These are phyloP conservation scores for Stephania japonica DNA, from an alignment of 164 flowering plant genomes.

Conservation along the genomic window DNA sequence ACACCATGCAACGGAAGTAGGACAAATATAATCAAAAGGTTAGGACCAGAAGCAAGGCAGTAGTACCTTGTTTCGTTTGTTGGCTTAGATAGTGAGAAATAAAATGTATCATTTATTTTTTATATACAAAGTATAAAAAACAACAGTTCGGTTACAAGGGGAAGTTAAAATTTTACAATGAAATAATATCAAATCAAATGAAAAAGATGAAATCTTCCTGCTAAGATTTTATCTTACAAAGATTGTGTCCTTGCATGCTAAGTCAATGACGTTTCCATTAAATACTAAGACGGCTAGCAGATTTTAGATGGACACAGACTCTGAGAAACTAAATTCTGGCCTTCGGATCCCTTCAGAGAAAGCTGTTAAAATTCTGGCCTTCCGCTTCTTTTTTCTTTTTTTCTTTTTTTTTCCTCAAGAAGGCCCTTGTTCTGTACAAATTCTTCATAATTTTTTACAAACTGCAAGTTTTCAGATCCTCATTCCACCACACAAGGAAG, in stretches of 20 bases:
- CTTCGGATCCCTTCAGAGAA: too few relatives aligned
- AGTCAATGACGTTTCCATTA: not conserved
- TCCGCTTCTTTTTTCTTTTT: not conserved
- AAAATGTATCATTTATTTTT: too few relatives aligned
- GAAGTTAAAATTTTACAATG: not conserved
- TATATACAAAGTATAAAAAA: too few relatives aligned
- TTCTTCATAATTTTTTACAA: not conserved
- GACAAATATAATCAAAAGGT: not conserved
- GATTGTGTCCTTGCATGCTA: not conserved
- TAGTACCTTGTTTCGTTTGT: not conserved
- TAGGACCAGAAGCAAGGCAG: not conserved
- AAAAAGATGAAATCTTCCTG: too few relatives aligned
- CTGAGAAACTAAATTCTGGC: not conserved
- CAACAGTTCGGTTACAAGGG: not conserved
- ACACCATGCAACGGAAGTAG: not conserved
- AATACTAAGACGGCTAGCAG: not conserved
- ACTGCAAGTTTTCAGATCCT: not conserved
- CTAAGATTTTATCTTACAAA: not conserved
- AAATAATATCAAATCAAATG: too few relatives aligned
- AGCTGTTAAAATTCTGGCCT: too few relatives aligned
- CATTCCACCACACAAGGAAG: too few relatives aligned
- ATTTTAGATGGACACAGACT: not conserved
- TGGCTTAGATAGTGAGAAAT: not conserved
- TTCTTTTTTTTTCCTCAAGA: too few relatives aligned
- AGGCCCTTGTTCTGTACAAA: not conserved